Percentiles rank a stretch among this genome's conserved stretches.
phyloP scores from a whole-genome alignment of 768 basidiomycete species.

The Leccinum incarnatum region DNA sequence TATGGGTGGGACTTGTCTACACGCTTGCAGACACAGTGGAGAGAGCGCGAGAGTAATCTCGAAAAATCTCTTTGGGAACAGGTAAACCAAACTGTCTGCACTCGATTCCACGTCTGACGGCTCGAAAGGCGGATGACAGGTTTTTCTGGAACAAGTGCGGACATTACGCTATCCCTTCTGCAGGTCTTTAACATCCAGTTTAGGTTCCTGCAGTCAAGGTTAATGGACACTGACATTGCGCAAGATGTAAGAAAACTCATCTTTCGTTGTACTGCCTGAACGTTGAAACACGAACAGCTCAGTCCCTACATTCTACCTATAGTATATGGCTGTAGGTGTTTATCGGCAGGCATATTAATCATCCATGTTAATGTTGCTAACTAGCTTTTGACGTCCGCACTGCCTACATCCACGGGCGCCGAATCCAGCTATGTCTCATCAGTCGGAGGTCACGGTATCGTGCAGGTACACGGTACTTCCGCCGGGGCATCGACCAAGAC shows the following conservation, averaged over 20 bases:
- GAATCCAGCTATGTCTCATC: slow-evolving; percentile 82
- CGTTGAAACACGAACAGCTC: slow-evolving; percentile 48
- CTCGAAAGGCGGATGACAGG: slow-evolving; percentile 77
- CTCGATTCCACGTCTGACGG: slow-evolving; percentile 8
- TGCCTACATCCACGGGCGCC: slow-evolving; percentile 69
- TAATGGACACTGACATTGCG: slow-evolving; percentile 56
- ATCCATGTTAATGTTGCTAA: slow-evolving; percentile 5
- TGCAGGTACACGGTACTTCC: slow-evolving; percentile 96
- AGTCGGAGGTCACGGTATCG: slow-evolving; percentile 92
- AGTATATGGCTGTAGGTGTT: slow-evolving; percentile 85
- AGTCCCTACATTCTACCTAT: slow-evolving; percentile 88
- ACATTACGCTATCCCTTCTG: neutral
- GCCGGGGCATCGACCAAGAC: slow-evolving; percentile 84
- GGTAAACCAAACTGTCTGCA: slow-evolving; percentile 42
- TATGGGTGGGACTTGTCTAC: slow-evolving; percentile 90
- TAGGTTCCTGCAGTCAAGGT: slow-evolving; percentile 55
- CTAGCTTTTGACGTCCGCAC: slow-evolving; percentile 85
- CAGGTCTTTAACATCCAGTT: slow-evolving; percentile 2
- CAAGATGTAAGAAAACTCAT: slow-evolving; percentile 55
- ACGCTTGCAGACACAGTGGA: slow-evolving; percentile 80
- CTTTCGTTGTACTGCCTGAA: slow-evolving; percentile 6
- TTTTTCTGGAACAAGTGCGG: slow-evolving; percentile 93
- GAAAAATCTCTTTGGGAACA: slow-evolving; percentile 72
- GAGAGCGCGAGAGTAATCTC: slow-evolving; percentile 46
- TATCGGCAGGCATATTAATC: neutral